Evolutionary conservation across 116 monocot species (phyloP), one percentile per base, ranked within the genome.

Genomic region (Cymodocea nodosa): DNA sequence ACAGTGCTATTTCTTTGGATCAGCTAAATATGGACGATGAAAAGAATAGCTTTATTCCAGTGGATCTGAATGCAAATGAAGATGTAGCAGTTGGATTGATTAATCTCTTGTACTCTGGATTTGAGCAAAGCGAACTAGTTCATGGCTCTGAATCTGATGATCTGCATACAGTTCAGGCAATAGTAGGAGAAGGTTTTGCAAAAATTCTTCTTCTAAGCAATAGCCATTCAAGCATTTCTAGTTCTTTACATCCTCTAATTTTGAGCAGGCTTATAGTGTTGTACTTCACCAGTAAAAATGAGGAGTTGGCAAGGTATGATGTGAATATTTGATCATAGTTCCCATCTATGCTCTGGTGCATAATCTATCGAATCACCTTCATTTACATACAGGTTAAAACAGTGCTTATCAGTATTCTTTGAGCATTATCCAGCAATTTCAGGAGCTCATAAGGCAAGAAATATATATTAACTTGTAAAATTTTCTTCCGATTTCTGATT

Each of bases 391-490:
- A 93, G 93, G 74, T 74, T 93, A 63, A 90, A 83, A 59, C 95
- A 95, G 75, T 95, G 95, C 59, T 76, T 95, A 37, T 90, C 95
- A 56, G 83, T 87, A 3, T 95, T 95, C 77, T 95, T 95, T 62
- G 87, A 95, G 68, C 84, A 95, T 66, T 95, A 83, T 68, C 81
- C 95, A 52, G 85, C 81, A 7, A 79, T 95, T 8, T 85, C 87
- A 59, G 39, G 17, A 48, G 64, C 40, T 59, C 78, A 87, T 67
- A 95, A 95, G 85, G 90, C 66, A 82, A 86, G 88, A 76, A 30
- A 18, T 23, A 35, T 15, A 15, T 52, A 35, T 57, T 15, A 66
- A 19, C 22, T 50, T n/a, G 22, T 50, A 2, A 15, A 9, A 52
- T 67, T 51, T 18, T 49, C 30, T 71, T 22, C 23, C 15, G 51